Conservation (phyloP, 805 yeast genomes). For the Candida methanosorbosa region DNA sequence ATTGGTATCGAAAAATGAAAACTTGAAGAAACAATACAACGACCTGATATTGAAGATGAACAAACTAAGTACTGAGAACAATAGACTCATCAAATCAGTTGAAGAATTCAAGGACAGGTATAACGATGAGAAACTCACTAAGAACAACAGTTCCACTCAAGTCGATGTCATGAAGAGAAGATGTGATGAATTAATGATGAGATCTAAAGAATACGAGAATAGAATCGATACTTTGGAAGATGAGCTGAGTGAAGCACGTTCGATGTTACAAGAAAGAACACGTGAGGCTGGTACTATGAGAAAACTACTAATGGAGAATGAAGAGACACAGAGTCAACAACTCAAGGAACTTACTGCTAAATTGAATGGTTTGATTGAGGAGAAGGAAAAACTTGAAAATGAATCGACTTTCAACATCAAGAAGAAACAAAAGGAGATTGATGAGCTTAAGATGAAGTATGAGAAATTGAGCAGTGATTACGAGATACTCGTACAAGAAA, state of each 20-base stretch:
- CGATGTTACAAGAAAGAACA: constrained; percentile 68
- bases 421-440: constrained; percentile 57
- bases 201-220: constrained; percentile 54
- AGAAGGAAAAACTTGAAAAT: constrained; percentile 50
- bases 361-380: constrained; percentile 45
- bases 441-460: constrained; percentile 45
- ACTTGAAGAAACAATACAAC: constrained; percentile 20
- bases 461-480: constrained; percentile 20
- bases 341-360: constrained; percentile 49
- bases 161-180: constrained; percentile 50
- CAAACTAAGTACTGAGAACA: constrained; percentile 35
- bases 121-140: constrained; percentile 25
- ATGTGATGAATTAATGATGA: constrained; percentile 62
- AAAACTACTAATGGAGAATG: constrained; percentile 57
- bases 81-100: constrained; percentile 28
- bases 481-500: constrained; percentile 6
- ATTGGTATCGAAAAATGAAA: constrained; percentile 34
- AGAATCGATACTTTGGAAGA: constrained; percentile 66
- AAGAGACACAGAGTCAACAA: constrained; percentile 43
- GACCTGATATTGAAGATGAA: constrained; percentile 28
- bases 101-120: constrained; percentile 31
- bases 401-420: constrained; percentile 40
- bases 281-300: constrained; percentile 72
- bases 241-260: constrained; percentile 69
- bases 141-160: constrained; percentile 24